phyloP scores from a whole-genome alignment of 2,329 filamentous ascomycete species.

The Alternaria dauci region DNA sequence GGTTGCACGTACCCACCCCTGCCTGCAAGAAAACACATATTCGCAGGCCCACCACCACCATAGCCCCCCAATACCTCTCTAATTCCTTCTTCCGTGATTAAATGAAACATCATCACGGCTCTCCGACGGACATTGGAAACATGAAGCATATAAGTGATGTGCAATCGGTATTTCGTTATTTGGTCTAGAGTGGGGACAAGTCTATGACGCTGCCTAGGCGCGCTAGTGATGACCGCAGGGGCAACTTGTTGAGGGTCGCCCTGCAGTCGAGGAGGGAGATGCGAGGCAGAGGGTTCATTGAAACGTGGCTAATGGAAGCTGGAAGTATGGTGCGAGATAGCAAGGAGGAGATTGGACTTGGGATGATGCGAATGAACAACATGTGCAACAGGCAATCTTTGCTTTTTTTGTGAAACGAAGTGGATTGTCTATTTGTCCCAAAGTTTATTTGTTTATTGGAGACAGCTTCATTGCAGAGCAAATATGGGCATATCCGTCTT shows the following conservation, averaged over 20 bases:
- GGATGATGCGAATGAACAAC: not conserved
- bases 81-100: conserved; percentile 6
- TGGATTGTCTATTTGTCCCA: not conserved
- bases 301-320: not conserved
- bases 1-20: not conserved
- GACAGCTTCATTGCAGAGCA: not conserved
- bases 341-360: not conserved
- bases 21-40: not conserved
- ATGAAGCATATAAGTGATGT: not conserved
- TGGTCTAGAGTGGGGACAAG: conserved; percentile 3
- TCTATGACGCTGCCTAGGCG: conserved; percentile 23
- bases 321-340: not conserved
- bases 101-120: conserved; percentile 19
- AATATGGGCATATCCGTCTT: not conserved
- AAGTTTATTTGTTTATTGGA: not conserved
- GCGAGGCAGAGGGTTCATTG: not conserved
- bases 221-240: conserved; percentile 5
- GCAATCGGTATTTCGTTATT: not conserved
- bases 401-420: not conserved
- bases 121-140: conserved; percentile 26
- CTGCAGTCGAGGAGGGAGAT: not conserved
- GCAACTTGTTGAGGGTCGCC: not conserved
- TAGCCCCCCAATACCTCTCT: conserved; percentile 1
- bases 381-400: not conserved
- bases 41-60: not conserved